These are phyloP conservation scores for Scheffersomyces insectosa DNA, from an alignment of 1,139 yeast genomes.

Conservation along the genomic window DNA sequence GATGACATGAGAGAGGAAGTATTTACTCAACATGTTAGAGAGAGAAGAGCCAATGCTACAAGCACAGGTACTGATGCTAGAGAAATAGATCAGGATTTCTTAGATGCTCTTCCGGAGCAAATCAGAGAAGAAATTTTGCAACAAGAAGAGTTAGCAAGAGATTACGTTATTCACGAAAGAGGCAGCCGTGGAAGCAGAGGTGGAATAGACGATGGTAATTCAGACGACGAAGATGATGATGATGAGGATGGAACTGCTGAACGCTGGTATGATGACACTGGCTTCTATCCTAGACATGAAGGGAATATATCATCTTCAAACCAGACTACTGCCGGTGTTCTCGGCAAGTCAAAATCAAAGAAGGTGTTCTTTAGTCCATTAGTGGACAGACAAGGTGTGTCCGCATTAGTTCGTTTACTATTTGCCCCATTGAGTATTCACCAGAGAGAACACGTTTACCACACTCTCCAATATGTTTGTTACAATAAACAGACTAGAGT, in stretches of 20 bases:
- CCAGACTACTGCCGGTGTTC: not conserved
- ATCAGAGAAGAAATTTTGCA: slow-evolving; percentile 73
- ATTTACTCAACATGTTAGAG: slow-evolving; percentile 80
- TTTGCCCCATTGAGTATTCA: slow-evolving; percentile 72
- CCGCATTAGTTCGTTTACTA: slow-evolving; percentile 67
- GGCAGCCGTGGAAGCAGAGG: too few relatives aligned
- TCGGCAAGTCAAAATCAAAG: slow-evolving; percentile 16
- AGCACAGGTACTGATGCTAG: slow-evolving; percentile 46
- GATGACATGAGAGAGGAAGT: slow-evolving; percentile 94
- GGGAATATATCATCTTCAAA: not conserved
- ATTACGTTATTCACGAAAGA: slow-evolving; percentile 11
- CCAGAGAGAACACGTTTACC: slow-evolving; percentile 67
- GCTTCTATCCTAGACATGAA: not conserved
- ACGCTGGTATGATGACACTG: not conserved
- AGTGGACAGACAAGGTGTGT: slow-evolving; percentile 74
- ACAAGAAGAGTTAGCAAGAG: slow-evolving; percentile 58
- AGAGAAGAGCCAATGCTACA: slow-evolving; percentile 56
- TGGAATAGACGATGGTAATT: slow-evolving; percentile 10
- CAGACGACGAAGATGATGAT: slow-evolving; percentile 17
- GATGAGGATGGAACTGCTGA: not conserved
- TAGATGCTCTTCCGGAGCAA: slow-evolving; percentile 77
- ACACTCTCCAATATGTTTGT: slow-evolving; percentile 67
- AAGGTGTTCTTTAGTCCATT: slow-evolving; percentile 62
- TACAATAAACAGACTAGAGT: slow-evolving; percentile 75
- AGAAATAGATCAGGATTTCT: slow-evolving; percentile 79